Conservation (phyloP, 106 monocot species). For the Iris macrosiphon region DNA sequence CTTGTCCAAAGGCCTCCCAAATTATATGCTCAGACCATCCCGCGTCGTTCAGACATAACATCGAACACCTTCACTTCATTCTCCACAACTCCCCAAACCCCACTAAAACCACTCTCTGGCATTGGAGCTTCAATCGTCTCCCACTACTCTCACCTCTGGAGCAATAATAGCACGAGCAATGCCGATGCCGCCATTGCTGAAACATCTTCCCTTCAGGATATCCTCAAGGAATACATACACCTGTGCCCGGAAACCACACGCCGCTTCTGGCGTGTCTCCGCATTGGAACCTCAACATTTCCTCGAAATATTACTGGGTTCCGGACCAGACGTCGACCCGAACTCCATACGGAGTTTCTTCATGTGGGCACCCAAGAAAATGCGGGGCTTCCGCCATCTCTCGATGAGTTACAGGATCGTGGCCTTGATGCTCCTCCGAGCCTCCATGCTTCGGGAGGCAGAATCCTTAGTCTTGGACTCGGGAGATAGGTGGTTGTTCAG, state of each 20-base stretch:
- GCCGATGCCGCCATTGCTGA: conserved; percentile 16
- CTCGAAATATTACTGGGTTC: conserved; percentile 42
- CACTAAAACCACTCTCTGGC: conserved; percentile 5
- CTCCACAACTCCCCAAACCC: background rate
- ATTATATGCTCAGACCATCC: background rate
- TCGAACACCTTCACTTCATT: conserved; percentile 2
- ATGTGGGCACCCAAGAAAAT: conserved; percentile 42
- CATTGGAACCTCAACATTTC: conserved; percentile 44
- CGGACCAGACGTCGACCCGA: conserved; percentile 4
- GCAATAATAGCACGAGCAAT: no score
- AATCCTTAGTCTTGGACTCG: conserved; percentile 36
- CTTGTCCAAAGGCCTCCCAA: no score
- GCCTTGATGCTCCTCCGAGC: conserved; percentile 42
- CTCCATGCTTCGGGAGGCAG: conserved; percentile 45
- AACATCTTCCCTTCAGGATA: conserved; percentile 34
- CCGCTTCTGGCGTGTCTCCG: conserved; percentile 55
- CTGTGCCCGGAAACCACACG: conserved; percentile 62
- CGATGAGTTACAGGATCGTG: conserved; percentile 53
- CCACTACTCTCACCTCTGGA: conserved; percentile 32
- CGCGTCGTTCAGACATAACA: background rate
- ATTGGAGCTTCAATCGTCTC: conserved; percentile 29
- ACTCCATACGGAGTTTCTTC: conserved; percentile 50
- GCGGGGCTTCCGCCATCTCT: conserved; percentile 55
- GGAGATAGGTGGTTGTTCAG: conserved; percentile 29
- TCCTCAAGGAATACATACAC: conserved; percentile 32